A percentile compares a stretch with the other conserved stretches of the same genome.
Evolutionary conservation across 2,329 filamentous ascomycete species (phyloP).

Genomic region (Colletotrichum magnum): DNA sequence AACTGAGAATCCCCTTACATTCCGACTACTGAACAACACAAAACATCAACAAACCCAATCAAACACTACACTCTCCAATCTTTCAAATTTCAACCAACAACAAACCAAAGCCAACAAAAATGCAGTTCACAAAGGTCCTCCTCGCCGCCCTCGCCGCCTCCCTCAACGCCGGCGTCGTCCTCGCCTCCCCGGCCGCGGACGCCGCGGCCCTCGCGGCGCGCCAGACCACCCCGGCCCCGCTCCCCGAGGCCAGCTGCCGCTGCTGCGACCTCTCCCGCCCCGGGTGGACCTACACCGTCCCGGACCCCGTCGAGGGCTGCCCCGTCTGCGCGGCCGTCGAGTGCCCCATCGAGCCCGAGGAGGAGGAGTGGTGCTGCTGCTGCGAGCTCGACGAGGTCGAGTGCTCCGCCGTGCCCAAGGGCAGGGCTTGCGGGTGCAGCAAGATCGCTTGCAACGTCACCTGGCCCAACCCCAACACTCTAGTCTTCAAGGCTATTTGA

Average conservation of each 20-base stretch:
- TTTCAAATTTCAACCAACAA: too few species aligned
- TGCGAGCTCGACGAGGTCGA: conserved; percentile 31
- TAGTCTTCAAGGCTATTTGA: too few species aligned
- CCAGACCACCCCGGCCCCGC: conserved; percentile 16
- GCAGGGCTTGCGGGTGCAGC: conserved; percentile 34
- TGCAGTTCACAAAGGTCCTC: conserved; percentile 43
- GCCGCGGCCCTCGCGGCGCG: conserved; percentile 31
- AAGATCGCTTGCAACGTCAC: conserved; percentile 38
- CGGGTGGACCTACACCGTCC: conserved; percentile 40
- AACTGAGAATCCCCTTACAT: neutral
- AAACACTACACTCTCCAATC: too few species aligned
- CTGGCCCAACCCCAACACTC: neutral
- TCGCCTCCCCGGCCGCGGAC: conserved; percentile 43
- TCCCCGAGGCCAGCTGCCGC: conserved; percentile 42
- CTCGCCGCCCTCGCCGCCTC: conserved; percentile 37
- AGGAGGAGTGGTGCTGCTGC: conserved; percentile 43
- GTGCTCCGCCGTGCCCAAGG: conserved; percentile 25
- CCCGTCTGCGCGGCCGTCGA: conserved; percentile 29
- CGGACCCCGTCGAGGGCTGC: conserved; percentile 13
- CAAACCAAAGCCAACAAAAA: conserved; percentile 4
- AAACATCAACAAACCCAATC: too few species aligned
- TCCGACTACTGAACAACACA: too few species aligned
- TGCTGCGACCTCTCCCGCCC: conserved; percentile 43
- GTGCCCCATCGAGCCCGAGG: conserved; percentile 43
- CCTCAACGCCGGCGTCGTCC: conserved; percentile 30